These are phyloP conservation scores for Echria macrotheca DNA, from an alignment of 495 filamentous ascomycete species.

Conservation along the genomic window DNA sequence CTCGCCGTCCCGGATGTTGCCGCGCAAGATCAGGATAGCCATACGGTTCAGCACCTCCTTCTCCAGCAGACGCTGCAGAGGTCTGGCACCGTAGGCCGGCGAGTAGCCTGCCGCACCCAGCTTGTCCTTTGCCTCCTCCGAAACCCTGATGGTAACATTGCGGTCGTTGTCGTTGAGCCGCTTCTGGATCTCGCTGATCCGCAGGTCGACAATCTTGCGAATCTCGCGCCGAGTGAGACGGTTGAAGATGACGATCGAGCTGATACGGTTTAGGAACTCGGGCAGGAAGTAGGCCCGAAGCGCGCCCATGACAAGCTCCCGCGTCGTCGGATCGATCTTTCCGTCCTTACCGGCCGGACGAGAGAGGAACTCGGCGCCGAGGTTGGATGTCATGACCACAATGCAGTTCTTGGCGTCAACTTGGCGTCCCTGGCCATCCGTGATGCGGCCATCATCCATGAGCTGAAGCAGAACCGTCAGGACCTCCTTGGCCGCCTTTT, in stretches of 20 bases:
- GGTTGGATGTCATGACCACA: constrained; percentile 97
- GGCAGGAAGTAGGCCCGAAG: constrained; percentile 94
- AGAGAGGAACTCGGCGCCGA: constrained; percentile 90
- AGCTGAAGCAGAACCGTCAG: constrained; percentile 94
- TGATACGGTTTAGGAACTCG: constrained; percentile 97
- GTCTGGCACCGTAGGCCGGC: constrained; percentile 88
- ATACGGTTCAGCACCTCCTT: constrained; percentile 92
- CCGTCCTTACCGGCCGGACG: constrained; percentile 72
- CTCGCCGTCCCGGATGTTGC: constrained; percentile 81
- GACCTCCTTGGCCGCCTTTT: constrained; percentile 97
- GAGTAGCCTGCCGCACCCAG: constrained; percentile 85
- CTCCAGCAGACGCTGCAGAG: constrained; percentile 83
- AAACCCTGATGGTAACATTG: constrained; percentile 71
- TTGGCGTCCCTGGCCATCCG: constrained; percentile 90
- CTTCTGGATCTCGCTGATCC: constrained; percentile 84
- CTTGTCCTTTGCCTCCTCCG: constrained; percentile 81
- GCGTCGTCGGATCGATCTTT: constrained; percentile 78
- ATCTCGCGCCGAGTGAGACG: constrained; percentile 84
- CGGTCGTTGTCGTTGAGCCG: constrained; percentile 73
- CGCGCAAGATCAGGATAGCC: constrained; percentile 82
- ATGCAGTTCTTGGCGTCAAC: constrained; percentile 97
- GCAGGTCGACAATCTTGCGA: constrained; percentile 89
- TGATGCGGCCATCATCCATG: constrained; percentile 98
- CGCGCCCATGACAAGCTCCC: constrained; percentile 80
- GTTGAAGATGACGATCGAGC: constrained; percentile 95